These are phyloP conservation scores for Papiliotrema laurentii DNA, from an alignment of 1,284 basidiomycete genomes.

Conservation along the genomic window DNA sequence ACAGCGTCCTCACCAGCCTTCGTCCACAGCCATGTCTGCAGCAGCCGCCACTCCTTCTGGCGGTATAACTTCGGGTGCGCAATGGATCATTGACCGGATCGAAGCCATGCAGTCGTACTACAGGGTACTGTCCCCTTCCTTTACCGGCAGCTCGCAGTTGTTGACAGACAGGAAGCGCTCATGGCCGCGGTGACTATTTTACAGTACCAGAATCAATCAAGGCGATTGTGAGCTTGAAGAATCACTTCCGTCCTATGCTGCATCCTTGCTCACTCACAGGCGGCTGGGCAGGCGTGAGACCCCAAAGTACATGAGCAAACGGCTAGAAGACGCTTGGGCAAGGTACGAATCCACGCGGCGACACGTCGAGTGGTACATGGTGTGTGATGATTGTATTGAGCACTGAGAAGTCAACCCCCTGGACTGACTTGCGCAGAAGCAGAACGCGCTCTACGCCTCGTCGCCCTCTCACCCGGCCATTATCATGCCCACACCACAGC, in stretches of 20 bases:
- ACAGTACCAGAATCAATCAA: conserved; percentile 21
- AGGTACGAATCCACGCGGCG: conserved; percentile 24
- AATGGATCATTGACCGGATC: conserved; percentile 24
- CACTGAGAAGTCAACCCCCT: background rate
- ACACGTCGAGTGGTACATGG: conserved; percentile 33
- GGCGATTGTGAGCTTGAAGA: conserved; percentile 16
- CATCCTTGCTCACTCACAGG: background rate
- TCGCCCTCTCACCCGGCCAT: conserved; percentile 14
- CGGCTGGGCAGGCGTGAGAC: background rate
- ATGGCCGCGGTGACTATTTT: conserved; percentile 24
- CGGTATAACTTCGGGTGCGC: conserved; percentile 16
- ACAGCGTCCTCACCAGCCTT: no score
- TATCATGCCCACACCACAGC: conserved; percentile 13
- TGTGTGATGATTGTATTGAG: conserved; percentile 1
- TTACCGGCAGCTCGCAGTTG: background rate
- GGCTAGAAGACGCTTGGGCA: conserved; percentile 23
- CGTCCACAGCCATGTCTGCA: background rate
- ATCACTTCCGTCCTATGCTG: background rate
- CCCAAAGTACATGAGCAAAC: conserved; percentile 17
- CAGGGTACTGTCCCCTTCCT: conserved; percentile 14
- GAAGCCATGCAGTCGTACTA: conserved; percentile 24
- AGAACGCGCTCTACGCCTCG: conserved; percentile 11
- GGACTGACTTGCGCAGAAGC: conserved; percentile 15
- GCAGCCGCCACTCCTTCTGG: background rate
- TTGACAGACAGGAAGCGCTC: conserved; percentile 21